Conservation (phyloP, 345 rosid genomes). For the Ricinus communis region DNA sequence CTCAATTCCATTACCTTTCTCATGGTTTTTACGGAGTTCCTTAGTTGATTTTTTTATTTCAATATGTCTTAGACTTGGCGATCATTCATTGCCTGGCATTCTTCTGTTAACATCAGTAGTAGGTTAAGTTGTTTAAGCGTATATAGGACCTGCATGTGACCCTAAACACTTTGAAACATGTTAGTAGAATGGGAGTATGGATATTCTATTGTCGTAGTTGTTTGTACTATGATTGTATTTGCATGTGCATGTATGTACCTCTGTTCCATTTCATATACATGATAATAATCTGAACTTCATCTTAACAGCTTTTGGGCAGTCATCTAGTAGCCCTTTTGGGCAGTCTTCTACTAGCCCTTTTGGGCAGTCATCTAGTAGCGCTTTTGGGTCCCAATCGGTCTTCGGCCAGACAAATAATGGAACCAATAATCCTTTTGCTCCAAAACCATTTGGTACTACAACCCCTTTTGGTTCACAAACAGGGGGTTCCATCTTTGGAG, state of each 20-base stretch:
- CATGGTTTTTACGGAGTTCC: neutral
- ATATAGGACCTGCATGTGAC: neutral
- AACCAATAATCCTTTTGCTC: constrained; percentile 62
- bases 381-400: constrained; percentile 66
- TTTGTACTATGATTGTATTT: constrained; percentile 3
- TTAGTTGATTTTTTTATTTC: neutral
- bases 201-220: no score
- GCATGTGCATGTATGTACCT: neutral
- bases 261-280: neutral
- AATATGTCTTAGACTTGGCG: neutral
- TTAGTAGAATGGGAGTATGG: no score
- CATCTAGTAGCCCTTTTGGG: constrained; percentile 66
- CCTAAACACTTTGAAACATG: no score
- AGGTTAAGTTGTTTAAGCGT: no score
- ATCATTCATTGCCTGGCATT: neutral
- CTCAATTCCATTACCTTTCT: neutral
- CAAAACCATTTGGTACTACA: constrained; percentile 67
- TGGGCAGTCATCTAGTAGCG: constrained; percentile 70
- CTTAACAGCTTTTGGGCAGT: constrained; percentile 77
- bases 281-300: constrained; percentile 5
- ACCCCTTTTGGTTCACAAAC: constrained; percentile 78
- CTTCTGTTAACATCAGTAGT: neutral
- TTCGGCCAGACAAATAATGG: constrained; percentile 71
- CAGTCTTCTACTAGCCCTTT: constrained; percentile 69
- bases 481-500: constrained; percentile 75